Evolutionary conservation across 1,139 yeast genomes (phyloP), one percentile per base, ranked within the genome.

Genomic region (Yamadazyma pseudoaaseri): DNA sequence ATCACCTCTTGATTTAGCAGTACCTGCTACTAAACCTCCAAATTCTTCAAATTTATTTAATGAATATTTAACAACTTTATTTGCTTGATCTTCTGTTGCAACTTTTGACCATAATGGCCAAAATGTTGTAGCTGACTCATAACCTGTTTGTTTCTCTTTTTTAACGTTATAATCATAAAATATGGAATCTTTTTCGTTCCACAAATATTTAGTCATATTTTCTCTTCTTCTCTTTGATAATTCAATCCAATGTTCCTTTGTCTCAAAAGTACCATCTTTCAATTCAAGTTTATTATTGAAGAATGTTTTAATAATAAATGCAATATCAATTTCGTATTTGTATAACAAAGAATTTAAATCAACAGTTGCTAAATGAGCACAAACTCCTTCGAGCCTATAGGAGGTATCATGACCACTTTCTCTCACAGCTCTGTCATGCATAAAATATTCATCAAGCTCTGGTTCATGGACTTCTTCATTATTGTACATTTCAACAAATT

Each of bases 321-420:
- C 86, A 55, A 92, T 87, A 56, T 92, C 98, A 3, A 65, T 62
- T 55, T 94, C 98, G 59, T 92, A 94, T 61, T 89, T 92, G 72
- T 86, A 90, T 22, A 92, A 66, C 48, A 94, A 65, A 4, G 95
- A 73, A 60, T 90, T 90, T 51, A 92, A 70, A 56, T 92, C 98
- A 35, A 92, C 83, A 0, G 97, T 92, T 2, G 96, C 97, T 44
- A 92, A 65, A 53, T 85, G 69, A 0, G 96, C 97, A 60, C 96
- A 87, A 33, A 78, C 75, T 22, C 96, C 95, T 61, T 90, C 97
- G 35, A 92, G 66, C 50, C 98, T 72, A 55, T 90, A 89, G 3
- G 92, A 74, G 0, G 97, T 94, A 56, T 92, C 98, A 57, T 92
- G 98, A 1, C 98, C 98, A 29, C 95, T 83, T 60, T 92, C 98